Base-by-base conservation (phyloP, 495 filamentous ascomycete genomes). In the Podospora fimiseda region DNA sequence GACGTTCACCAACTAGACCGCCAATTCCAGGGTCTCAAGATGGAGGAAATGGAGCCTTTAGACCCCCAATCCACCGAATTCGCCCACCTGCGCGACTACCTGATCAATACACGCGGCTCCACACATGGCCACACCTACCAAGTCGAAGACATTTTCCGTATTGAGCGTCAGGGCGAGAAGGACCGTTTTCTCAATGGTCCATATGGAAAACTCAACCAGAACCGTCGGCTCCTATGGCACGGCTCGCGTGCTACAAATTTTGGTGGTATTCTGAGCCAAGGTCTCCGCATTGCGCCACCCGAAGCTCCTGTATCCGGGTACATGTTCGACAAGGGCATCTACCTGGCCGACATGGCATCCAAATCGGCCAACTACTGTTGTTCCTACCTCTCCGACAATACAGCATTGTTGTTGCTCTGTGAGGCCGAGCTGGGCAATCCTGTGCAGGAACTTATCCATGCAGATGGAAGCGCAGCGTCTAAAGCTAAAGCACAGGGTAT, bases 261-360 rank as follows among this genome's bases (percentile, higher is more conserved):
- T 57, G 84, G 82, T 57, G 87, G 88, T 53, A 93, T 95, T 44
- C 77, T 95, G 20, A 85, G 80, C 51, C 87, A 93, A 63, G 90
- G 90, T 36, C 74, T 95, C 7, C 86, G 88, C 9, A 94, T 95
- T 50, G 89, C 90, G 0, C 89, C 90, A 0, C 88, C 88, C 0
- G 87, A 91, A 64, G 88, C 87, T 0, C 89, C 87, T 1, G 82
- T 83, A 2, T 80, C 74, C 43, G 89, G 89, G 0, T 90, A 91
- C 62, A 74, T 77, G 74, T 94, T 93, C 57, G 89, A 86, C 56
- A 91, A 93, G 64, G 90, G 90, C n/a, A 82, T 95, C 40, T 95
- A 96, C 63, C 74, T 95, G 1, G 89, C 90, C 11, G 90, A 96
- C 60, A 87, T 87, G 69, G 85, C 80, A 43, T 76, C 55, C 80